Base-by-base conservation (phyloP, 148 eudicot genomes). In the Cornus florida region DNA sequence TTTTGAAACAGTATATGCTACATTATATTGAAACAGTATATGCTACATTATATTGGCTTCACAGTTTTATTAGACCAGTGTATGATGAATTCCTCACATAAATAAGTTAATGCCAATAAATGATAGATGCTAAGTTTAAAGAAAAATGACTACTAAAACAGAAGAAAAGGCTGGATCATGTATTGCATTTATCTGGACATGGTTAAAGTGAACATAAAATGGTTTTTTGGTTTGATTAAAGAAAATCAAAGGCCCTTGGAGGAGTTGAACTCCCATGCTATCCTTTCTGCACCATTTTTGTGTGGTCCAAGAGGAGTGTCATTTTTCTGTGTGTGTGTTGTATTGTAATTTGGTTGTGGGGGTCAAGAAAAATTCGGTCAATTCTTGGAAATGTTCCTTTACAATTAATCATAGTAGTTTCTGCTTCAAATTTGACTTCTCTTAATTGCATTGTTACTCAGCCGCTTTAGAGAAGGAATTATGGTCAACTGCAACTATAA, bases 391-490 rank as follows among this genome's bases (percentile, higher is more conserved):
- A 16, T 62, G 22, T 62, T n/a, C 19, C 23, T 62, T n/a, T 62
- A 62, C 22, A 11, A 13, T 13, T 57, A 13, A 13, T 1, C 62
- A 16, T 57, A 28, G 22, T 24, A 69, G 62, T 31, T 62, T 48
- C 28, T 32, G 17, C 9, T 74, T 69, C n/a, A 5, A 32, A 38
- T 65, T 65, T 39, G 11, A 39, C 8, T 16, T 67, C 60, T 57
- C 76, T 6, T 53, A 60, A 16, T 74, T 56, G 24, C 43, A 70
- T 67, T 72, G 73, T 67, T 32, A 57, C 75, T 80, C 89, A 93
- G 97, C 91, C 84, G 98, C 98, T 59, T 81, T 92, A 71, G 96
- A 90, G 89, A 93, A 84, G 86, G 92, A 93, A 79, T 64, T 89
- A 28, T 89, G 87, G 90, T 86, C 98, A 32, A 77, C 91, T 62